Evolutionary conservation across 176 grass and related monocot genomes (phyloP).

Genomic region (Avena eriantha): DNA sequence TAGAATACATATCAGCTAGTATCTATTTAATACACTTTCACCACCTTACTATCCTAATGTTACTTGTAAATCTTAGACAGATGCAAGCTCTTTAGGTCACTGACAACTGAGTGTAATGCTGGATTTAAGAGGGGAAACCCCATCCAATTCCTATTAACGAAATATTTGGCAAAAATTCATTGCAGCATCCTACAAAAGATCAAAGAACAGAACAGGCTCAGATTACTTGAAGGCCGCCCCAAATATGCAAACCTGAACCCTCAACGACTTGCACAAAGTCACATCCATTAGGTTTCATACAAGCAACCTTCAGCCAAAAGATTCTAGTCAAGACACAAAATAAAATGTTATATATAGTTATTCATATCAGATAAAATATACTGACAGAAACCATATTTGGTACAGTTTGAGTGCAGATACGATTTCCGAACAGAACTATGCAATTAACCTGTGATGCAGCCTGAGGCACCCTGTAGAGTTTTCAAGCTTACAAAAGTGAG

Average conservation of each 20-base stretch:
- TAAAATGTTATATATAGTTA: not conserved
- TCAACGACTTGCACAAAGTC: not conserved
- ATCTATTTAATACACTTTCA: not conserved
- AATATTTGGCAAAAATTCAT: not conserved
- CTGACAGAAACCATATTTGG: not conserved
- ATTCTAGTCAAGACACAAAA: not conserved
- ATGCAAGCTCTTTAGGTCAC: not conserved
- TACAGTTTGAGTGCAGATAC: not conserved
- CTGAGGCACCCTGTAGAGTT: not conserved
- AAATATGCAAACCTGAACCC: not conserved
- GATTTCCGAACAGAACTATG: not conserved
- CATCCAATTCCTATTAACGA: not conserved
- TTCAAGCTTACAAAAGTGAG: not conserved
- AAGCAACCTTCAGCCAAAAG: not conserved
- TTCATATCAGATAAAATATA: not conserved
- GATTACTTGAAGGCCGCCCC: not conserved
- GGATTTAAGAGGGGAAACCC: not conserved
- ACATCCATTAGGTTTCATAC: slow-evolving; percentile 10
- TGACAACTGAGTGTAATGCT: not conserved
- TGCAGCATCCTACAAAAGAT: not conserved
- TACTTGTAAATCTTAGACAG: not conserved
- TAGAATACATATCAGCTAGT: not conserved
- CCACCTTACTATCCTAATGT: not conserved
- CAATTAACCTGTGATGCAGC: not conserved
- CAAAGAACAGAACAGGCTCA: not conserved